These are phyloP conservation scores for Aspergillus floridensis DNA, from an alignment of 2,329 filamentous ascomycete genomes.

Conservation along the genomic window DNA sequence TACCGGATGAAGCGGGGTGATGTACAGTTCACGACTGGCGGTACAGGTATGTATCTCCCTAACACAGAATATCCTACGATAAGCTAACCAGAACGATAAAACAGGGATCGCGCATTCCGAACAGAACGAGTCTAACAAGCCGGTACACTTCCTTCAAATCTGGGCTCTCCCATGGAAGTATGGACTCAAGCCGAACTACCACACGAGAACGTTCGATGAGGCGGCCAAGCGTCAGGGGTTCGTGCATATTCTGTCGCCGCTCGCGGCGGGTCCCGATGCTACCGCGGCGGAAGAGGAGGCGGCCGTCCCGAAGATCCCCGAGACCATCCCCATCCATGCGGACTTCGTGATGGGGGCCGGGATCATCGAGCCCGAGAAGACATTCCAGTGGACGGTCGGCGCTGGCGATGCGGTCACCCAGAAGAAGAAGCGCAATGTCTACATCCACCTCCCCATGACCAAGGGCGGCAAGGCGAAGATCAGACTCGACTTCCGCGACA, in stretches of 20 bases:
- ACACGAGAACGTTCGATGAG: constrained; percentile 70
- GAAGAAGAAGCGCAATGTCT: constrained; percentile 65
- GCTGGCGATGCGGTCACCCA: constrained; percentile 38
- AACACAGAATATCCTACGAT: background rate
- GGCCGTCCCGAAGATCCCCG: constrained; percentile 59
- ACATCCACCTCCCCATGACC: constrained; percentile 76
- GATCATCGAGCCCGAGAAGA: constrained; percentile 63
- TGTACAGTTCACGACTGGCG: constrained; percentile 88
- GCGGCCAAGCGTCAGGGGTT: constrained; percentile 69
- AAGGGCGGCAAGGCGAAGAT: constrained; percentile 72
- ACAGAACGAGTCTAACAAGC: constrained; percentile 69
- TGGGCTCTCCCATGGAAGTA: constrained; percentile 78
- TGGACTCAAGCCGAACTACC: constrained; percentile 71
- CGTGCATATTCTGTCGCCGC: constrained; percentile 71
- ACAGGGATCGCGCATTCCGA: constrained; percentile 73
- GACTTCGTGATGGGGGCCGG: constrained; percentile 81
- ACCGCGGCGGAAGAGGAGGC: constrained; percentile 61
- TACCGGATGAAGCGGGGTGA: constrained; percentile 73
- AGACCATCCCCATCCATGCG: constrained; percentile 79
- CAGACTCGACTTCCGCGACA: constrained; percentile 63
- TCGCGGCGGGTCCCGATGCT: constrained; percentile 65
- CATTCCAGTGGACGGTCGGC: constrained; percentile 72
- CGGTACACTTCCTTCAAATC: constrained; percentile 84
- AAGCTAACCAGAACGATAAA: background rate
- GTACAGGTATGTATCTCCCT: constrained; percentile 55